phyloP scores from a whole-genome alignment of 2,329 filamentous ascomycete genomes.

The Hypomyces rosellus region DNA sequence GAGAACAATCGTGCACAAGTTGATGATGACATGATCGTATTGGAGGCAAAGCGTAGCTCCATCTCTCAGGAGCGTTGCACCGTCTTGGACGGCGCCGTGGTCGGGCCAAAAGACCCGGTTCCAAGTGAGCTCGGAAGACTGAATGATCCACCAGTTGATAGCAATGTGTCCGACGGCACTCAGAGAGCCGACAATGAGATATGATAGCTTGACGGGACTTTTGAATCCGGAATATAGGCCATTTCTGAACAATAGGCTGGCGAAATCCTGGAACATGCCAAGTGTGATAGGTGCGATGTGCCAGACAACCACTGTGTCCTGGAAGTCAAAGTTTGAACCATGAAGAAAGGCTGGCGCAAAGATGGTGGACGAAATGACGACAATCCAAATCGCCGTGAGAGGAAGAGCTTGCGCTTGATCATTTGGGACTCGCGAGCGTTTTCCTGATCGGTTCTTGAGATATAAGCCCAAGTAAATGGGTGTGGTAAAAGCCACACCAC shows the following conservation, averaged over 20 bases:
- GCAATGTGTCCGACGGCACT: slow-evolving; percentile 3
- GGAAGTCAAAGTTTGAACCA: neutral
- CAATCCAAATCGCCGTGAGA: neutral
- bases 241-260: neutral
- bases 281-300: neutral
- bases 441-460: neutral
- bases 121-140: neutral
- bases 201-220: neutral
- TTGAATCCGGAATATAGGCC: neutral
- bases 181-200: slow-evolving; percentile 3
- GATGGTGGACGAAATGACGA: neutral
- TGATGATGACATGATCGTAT: slow-evolving; percentile 4
- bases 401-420: slow-evolving; percentile 2
- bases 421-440: neutral
- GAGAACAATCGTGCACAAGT: neutral
- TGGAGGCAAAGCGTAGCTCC: slow-evolving; percentile 2
- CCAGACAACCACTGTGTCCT: slow-evolving; percentile 1
- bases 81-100: neutral
- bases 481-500: slow-evolving; percentile 1
- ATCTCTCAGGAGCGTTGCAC: neutral
- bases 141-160: neutral
- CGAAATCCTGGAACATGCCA: slow-evolving; percentile 1
- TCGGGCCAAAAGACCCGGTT: slow-evolving; percentile 1
- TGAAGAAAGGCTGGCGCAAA: neutral
- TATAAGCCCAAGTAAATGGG: slow-evolving; percentile 3